Evolutionary conservation across 345 rosid genomes (phyloP), one percentile per base, ranked within the genome.

Genomic region (Camelina sativa): DNA sequence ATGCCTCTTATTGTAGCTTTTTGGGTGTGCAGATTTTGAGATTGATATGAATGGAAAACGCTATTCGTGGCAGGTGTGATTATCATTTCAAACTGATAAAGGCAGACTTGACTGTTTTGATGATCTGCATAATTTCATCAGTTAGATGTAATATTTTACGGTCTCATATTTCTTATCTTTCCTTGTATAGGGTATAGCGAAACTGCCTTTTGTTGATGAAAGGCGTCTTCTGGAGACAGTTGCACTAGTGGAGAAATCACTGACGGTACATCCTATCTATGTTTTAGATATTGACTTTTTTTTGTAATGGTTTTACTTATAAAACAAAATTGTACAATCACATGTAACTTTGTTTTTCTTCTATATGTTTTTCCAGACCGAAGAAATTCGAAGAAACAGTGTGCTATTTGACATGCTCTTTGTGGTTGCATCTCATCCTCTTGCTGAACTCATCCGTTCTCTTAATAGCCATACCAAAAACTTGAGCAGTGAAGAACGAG

Each of bases 11-110:
- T 69, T 23, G 19, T 63, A 65, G 61, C 69, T 60, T 76, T 75
- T 35, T n/a, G 69, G 61, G 11, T 43, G 53, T 84, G 75, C 73
- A 93, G 97, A 95, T 80, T 92, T 92, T 79, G 94, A 86, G 77
- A 82, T 89, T 74, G 99, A 95, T 82, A 92, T 92, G 94, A 83
- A 87, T 76, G 99, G 99, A 54, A 95, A 92, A 78, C 92, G 98
- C 44, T 95, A 15, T 77, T 58, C 91, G 5, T 92, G 99, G 99
- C 99, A 92, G 96, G 98, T 86, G 44, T 60, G 79, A 64, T 48
- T 62, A 40, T 55, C 20, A 73, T 73, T 15, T 72, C 30, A 60
- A 69, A 61, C 47, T 76, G 17, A 71, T 65, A 44, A 53, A 47
- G 35, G 30, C 8, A 48, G 30, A 10, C 47, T 47, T 34, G 62